Evolutionary conservation across 345 rosid species (phyloP).

Genomic region (Eucalyptus cloeziana): DNA sequence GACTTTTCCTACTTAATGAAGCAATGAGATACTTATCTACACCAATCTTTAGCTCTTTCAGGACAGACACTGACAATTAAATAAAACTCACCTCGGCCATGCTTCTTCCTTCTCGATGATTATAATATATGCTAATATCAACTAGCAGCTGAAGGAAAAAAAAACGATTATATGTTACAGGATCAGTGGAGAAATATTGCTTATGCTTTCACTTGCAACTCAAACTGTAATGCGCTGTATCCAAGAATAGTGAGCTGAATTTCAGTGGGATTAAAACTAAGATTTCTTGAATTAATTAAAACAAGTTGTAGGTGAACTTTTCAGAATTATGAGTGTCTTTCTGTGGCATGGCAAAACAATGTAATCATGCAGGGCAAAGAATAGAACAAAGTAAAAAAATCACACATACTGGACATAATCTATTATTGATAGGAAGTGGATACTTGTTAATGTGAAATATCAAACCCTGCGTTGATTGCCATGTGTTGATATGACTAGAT

Average conservation of each 20-base stretch:
- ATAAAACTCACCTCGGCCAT: conserved; percentile 46
- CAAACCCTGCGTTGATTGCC: too few relatives aligned
- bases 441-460: too few relatives aligned
- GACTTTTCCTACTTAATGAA: background rate
- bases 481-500: too few relatives aligned
- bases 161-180: background rate
- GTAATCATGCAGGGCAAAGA: too few relatives aligned
- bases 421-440: too few relatives aligned
- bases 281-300: background rate
- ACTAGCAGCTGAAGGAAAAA: conserved; percentile 37
- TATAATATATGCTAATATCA: conserved; percentile 44
- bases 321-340: background rate
- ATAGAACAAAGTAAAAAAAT: too few relatives aligned
- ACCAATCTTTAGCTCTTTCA: background rate
- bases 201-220: background rate
- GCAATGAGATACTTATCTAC: background rate
- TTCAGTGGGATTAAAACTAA: background rate
- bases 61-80: background rate
- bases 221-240: background rate
- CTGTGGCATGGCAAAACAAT: too few relatives aligned
- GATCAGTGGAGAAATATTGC: background rate
- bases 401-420: too few relatives aligned
- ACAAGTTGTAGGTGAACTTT: background rate
- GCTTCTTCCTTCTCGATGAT: conserved; percentile 80
- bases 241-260: background rate